Conservation (phyloP, 192 early-diverging fungal genomes). For the Umbelopsis isabellina region DNA sequence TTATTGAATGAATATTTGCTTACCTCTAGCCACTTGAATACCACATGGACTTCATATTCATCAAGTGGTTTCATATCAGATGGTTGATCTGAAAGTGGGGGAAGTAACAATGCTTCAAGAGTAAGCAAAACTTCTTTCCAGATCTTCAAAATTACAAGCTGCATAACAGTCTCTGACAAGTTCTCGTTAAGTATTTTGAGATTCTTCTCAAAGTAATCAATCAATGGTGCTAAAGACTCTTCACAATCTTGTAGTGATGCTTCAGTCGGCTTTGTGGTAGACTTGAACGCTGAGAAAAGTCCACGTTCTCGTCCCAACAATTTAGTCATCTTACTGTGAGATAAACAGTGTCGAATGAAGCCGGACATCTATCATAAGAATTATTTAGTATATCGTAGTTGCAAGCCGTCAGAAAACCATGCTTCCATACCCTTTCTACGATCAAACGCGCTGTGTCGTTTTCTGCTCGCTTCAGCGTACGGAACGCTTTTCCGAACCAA, state of each 20-base stretch:
- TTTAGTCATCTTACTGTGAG: slow-evolving; percentile 59
- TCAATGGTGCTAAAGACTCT: slow-evolving; percentile 65
- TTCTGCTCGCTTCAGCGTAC: slow-evolving; percentile 67
- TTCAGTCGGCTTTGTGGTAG: slow-evolving; percentile 37
- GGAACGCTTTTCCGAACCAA: slow-evolving; percentile 79
- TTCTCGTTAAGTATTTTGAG: slow-evolving; percentile 66
- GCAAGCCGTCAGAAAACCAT: not conserved
- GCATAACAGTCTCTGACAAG: slow-evolving; percentile 67
- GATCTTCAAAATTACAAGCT: slow-evolving; percentile 64
- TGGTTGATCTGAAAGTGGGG: slow-evolving; percentile 64
- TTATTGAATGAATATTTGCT: too few relatives aligned
- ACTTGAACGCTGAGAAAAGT: slow-evolving; percentile 40
- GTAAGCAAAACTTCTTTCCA: slow-evolving; percentile 74
- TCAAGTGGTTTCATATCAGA: slow-evolving; percentile 66
- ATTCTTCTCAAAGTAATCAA: slow-evolving; percentile 79
- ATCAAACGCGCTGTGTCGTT: slow-evolving; percentile 71
- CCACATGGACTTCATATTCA: slow-evolving; percentile 64
- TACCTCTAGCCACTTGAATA: slow-evolving; percentile 72
- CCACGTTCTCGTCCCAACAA: slow-evolving; percentile 54
- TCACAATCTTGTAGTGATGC: slow-evolving; percentile 58
- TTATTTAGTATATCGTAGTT: not conserved
- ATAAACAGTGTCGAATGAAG: slow-evolving; percentile 66
- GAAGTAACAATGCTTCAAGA: slow-evolving; percentile 72
- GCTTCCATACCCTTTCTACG: slow-evolving; percentile 60
- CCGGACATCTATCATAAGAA: slow-evolving; percentile 56